A percentile compares a stretch with the other conserved stretches of the same genome.
Evolutionary conservation across 192 early-diverging fungal species (phyloP).

Genomic region (Funneliformis mosseae): DNA sequence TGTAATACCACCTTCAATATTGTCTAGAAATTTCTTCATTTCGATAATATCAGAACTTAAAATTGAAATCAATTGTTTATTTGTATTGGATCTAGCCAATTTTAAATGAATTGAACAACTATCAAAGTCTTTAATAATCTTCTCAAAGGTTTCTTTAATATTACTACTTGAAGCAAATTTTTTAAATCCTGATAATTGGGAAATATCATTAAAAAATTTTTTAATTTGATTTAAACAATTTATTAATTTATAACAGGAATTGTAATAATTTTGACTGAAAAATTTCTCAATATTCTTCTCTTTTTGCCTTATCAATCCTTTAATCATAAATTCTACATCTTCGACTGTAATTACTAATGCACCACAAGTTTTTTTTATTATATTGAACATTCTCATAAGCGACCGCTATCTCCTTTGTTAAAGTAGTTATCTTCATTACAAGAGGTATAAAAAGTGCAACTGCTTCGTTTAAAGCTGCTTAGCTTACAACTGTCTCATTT

Average conservation of each 20-base stretch:
- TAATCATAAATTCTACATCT: conserved; percentile 1
- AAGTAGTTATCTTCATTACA: not conserved
- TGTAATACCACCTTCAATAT: not conserved
- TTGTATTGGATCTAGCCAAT: not conserved
- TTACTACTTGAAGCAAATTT: conserved; percentile 5
- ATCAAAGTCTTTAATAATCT: conserved; percentile 15
- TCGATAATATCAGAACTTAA: not conserved
- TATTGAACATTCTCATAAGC: conserved; percentile 17
- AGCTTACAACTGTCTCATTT: no score
- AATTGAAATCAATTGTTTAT: conserved; percentile 9
- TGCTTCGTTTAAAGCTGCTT: not conserved
- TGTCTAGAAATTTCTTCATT: not conserved
- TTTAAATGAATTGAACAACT: not conserved
- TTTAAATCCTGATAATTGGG: conserved; percentile 15
- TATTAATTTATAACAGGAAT: conserved; percentile 2
- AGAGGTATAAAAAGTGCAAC: not conserved
- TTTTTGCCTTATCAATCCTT: not conserved
- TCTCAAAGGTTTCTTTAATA: not conserved
- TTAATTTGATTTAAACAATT: conserved; percentile 26
- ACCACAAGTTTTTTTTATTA: conserved; percentile 29
- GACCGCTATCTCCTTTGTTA: not conserved
- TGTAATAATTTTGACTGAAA: conserved; percentile 15
- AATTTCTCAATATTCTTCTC: not conserved
- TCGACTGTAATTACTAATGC: not conserved
- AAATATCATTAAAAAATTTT: conserved; percentile 28